phyloP scores from a whole-genome alignment of 345 rosid genomes.

The Bretschneidera sinensis region DNA sequence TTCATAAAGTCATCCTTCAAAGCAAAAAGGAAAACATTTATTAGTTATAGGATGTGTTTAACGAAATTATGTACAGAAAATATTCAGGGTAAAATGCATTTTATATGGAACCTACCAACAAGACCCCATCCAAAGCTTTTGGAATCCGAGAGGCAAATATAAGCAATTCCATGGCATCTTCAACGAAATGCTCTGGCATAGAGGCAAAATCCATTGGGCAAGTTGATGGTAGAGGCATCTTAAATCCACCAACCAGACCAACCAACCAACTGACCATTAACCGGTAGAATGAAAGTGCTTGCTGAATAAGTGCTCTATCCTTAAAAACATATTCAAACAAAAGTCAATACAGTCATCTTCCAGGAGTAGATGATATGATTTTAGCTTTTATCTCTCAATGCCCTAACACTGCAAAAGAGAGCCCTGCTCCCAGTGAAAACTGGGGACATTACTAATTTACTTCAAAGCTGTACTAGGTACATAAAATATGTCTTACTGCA shows the following conservation, averaged over 20 bases:
- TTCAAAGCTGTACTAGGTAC: background rate
- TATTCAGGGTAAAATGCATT: background rate
- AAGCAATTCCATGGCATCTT: constrained; percentile 96
- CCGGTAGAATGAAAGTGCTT: constrained; percentile 81
- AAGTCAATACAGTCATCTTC: background rate
- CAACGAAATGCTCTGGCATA: constrained; percentile 99
- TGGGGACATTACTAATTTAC: background rate
- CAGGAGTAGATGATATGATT: background rate
- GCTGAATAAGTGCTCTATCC: constrained; percentile 81
- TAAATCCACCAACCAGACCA: constrained; percentile 87
- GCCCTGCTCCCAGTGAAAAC: constrained; percentile 5
- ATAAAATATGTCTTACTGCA: background rate
- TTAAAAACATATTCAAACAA: constrained; percentile 18
- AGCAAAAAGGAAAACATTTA: constrained; percentile 14
- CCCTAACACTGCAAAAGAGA: constrained; percentile 1
- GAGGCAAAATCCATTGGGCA: constrained; percentile 93
- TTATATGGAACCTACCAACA: constrained; percentile 48
- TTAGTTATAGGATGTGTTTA: constrained; percentile 2
- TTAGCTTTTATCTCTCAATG: background rate
- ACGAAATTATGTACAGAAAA: constrained; percentile 1
- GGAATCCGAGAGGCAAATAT: constrained; percentile 92
- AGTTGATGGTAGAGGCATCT: constrained; percentile 76
- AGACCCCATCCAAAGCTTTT: constrained; percentile 78
- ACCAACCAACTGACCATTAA: constrained; percentile 90
- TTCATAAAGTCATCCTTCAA: constrained; percentile 97